phyloP scores from a whole-genome alignment of 352 stramenopile genomes.

The Globisporangium irregulare region DNA sequence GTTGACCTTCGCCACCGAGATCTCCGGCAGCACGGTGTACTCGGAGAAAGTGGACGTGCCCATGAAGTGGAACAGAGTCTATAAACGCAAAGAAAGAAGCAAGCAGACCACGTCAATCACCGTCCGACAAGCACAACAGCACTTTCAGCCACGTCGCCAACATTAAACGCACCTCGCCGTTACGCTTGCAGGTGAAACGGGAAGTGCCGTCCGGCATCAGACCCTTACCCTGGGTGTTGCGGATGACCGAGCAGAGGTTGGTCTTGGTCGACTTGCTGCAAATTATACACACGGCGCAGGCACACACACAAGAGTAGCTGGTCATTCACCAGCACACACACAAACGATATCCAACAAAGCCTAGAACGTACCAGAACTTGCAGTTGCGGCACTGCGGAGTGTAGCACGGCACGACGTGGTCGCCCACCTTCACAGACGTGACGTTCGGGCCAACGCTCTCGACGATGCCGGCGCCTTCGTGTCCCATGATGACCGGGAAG shows the following conservation, averaged over 20 bases:
- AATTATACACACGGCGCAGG: neutral
- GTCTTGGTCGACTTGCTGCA: slow-evolving; percentile 79
- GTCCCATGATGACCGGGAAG: slow-evolving; percentile 88
- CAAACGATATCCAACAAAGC: slow-evolving; percentile 3
- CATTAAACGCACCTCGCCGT: slow-evolving; percentile 42
- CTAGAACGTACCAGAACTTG: slow-evolving; percentile 70
- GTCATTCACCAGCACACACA: neutral
- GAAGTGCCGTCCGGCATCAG: slow-evolving; percentile 83
- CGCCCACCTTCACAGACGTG: slow-evolving; percentile 76
- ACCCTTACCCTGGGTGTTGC: slow-evolving; percentile 69
- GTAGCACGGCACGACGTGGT: slow-evolving; percentile 96
- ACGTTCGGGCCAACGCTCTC: slow-evolving; percentile 80
- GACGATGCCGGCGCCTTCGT: slow-evolving; percentile 82
- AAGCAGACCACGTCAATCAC: slow-evolving; percentile 6
- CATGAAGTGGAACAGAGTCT: slow-evolving; percentile 88
- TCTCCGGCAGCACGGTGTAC: slow-evolving; percentile 87
- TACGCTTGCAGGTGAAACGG: slow-evolving; percentile 87
- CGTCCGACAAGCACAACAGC: slow-evolving; percentile 3
- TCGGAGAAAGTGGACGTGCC: slow-evolving; percentile 86
- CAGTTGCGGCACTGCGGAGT: slow-evolving; percentile 89
- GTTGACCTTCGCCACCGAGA: slow-evolving; percentile 80
- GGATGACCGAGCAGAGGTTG: slow-evolving; percentile 85
- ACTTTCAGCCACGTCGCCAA: neutral
- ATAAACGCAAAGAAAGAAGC: neutral
- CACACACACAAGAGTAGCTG: too few species aligned